phyloP scores from a whole-genome alignment of 208 protist genomes.

The Jaenimonas drosophilae region DNA sequence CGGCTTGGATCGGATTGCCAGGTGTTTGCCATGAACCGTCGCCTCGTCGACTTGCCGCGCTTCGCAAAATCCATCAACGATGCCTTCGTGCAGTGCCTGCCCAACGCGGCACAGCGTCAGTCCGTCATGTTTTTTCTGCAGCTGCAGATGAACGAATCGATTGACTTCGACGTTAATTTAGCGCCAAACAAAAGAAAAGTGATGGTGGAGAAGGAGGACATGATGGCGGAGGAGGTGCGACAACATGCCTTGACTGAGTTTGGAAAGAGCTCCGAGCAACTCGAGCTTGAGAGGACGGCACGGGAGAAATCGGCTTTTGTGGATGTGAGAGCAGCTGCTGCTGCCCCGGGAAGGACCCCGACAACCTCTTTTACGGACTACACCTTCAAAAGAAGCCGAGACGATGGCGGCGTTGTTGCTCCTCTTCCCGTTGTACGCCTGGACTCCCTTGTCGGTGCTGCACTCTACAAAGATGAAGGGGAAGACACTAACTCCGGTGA shows the following conservation, averaged over 20 bases:
- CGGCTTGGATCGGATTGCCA: conserved; percentile 54
- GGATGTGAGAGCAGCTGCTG: too few relatives aligned
- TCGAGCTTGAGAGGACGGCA: conserved; percentile 25
- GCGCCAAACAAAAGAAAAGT: conserved; percentile 70
- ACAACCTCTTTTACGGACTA: too few relatives aligned
- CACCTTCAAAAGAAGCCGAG: too few relatives aligned
- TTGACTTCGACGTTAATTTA: conserved; percentile 79
- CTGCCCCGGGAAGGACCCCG: too few relatives aligned
- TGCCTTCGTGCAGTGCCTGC: conserved; percentile 58
- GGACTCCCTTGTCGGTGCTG: too few relatives aligned
- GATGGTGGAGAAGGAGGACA: conserved; percentile 32
- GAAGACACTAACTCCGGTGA: too few relatives aligned
- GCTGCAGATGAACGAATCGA: conserved; percentile 12
- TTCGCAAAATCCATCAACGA: conserved; percentile 63
- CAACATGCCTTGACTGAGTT: conserved; percentile 38
- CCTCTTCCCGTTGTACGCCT: too few relatives aligned
- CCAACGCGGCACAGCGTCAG: conserved; percentile 54
- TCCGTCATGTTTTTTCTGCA: conserved; percentile 68
- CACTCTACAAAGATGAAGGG: too few relatives aligned
- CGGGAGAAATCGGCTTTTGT: neutral
- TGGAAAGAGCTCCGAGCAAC: conserved; percentile 15
- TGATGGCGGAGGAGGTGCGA: conserved; percentile 27
- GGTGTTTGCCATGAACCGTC: conserved; percentile 66
- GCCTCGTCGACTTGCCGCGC: conserved; percentile 69
- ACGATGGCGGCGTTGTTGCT: too few relatives aligned